phyloP scores from a whole-genome alignment of 108 stramenopile species.

The Cyclostephanos invisitatus region DNA sequence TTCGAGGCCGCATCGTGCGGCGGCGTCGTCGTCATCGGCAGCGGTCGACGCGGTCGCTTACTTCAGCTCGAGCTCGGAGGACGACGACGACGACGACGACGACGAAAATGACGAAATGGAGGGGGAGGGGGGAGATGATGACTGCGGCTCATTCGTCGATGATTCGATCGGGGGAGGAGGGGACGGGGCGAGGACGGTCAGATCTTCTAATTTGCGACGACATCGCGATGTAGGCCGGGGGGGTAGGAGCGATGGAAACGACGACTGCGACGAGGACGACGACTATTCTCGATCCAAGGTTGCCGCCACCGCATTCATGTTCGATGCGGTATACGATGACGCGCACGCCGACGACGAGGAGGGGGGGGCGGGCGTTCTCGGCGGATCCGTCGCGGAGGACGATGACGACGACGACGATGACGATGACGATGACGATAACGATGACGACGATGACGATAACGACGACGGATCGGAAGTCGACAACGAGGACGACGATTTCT shows the following conservation, averaged over 20 bases:
- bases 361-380: background rate
- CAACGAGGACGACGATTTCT: conserved; percentile 23
- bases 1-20: too few species aligned
- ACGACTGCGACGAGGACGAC: background rate
- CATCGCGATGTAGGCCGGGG: too few species aligned
- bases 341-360: background rate
- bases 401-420: background rate
- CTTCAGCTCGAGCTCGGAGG: background rate
- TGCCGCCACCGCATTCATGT: background rate
- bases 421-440: background rate
- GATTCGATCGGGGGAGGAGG: too few species aligned
- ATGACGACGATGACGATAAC: conserved; percentile 4
- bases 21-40: too few species aligned
- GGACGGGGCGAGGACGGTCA: too few species aligned
- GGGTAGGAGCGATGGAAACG: too few species aligned
- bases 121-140: background rate
- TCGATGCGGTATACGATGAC: background rate
- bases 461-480: conserved; percentile 12
- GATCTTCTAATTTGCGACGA: too few species aligned
- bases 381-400: background rate
- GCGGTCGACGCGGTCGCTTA: too few species aligned
- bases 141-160: too few species aligned
- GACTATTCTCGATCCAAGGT: background rate
- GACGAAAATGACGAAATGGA: conserved; percentile 1
- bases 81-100: conserved; percentile 17